Evolutionary conservation across 1,284 basidiomycete species (phyloP), one percentile per base, ranked within the genome.

Genomic region (Tilletia setariae): DNA sequence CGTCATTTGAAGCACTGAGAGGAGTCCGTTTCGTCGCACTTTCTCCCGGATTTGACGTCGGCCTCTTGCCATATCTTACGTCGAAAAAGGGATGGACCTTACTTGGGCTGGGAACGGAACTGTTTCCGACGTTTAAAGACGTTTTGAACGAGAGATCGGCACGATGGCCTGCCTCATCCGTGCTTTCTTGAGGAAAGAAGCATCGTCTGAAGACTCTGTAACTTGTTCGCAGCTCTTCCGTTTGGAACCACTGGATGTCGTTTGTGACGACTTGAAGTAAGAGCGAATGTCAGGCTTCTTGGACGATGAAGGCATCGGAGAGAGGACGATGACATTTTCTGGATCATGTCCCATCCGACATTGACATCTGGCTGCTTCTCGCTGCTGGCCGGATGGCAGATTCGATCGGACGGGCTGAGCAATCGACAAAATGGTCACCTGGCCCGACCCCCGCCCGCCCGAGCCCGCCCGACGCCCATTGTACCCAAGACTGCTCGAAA

Each of bases 241-340:
- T 30, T 61, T 61, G 28, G 56, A 61, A 16, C n/a, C 19, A 19
- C 47, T 7, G 11, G 21, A 7, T 28, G 51, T 28, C 6, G 21
- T 6, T 7, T 6, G 7, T 23, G 51, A 15, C 6, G 51, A 56
- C n/a, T 16, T 19, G 28, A 61, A 61, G 28, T 32, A 61, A 16
- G 56, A 61, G 28, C 56, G 56, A 61, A 61, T 61, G 56, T 61
- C 56, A 13, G 11, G 28, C 56, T n/a, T 61, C 56, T 35, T 61
- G 46, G 6, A 49, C 35, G 35, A 40, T 11, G 35, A 40, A 40
- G 35, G 35, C 35, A 40, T 40, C 35, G 11, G 35, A 40, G 35
- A 40, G 35, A n/a, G n/a, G n/a, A n/a, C n/a, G n/a, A n/a, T n/a
- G n/a, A n/a, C n/a, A n/a, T n/a, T n/a, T n/a, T n/a, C n/a, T n/a